Evolutionary conservation across 768 basidiomycete species (phyloP).

Genomic region (Boletus vermiculosoides): DNA sequence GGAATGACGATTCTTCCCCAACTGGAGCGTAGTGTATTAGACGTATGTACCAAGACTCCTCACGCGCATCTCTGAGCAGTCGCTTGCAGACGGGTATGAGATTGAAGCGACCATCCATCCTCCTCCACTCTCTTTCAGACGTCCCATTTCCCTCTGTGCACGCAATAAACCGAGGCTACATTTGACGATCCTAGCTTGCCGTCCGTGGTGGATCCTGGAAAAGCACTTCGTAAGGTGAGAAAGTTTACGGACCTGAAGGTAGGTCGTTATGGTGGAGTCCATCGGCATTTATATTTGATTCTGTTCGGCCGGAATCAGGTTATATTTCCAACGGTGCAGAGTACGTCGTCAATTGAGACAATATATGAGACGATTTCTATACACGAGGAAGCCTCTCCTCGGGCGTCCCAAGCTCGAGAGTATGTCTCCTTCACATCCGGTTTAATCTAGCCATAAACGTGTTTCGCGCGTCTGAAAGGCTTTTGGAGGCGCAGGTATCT

Average conservation of each 20-base stretch:
- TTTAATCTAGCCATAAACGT: too few species aligned
- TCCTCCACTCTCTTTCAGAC: conserved; percentile 7
- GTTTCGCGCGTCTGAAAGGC: too few species aligned
- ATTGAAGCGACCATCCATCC: not conserved
- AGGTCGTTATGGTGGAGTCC: not conserved
- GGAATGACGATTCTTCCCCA: too few species aligned
- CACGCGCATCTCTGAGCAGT: conserved; percentile 4
- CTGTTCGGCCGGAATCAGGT: not conserved
- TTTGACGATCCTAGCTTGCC: not conserved
- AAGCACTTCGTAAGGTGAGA: not conserved
- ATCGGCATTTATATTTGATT: not conserved
- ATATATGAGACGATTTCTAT: not conserved
- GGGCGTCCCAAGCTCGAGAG: too few species aligned
- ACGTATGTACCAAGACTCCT: conserved; percentile 2
- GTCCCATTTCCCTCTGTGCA: too few species aligned
- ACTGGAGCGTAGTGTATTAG: too few species aligned
- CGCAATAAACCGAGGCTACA: not conserved
- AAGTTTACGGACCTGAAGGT: conserved; percentile 4
- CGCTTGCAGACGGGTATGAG: not conserved
- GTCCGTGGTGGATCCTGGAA: not conserved
- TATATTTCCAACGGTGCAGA: not conserved
- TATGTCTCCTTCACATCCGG: too few species aligned
- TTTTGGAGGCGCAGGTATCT: too few species aligned
- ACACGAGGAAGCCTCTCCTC: not conserved
- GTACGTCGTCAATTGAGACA: conserved; percentile 1